Evolutionary conservation across 2,329 filamentous ascomycete species (phyloP).

Genomic region (Thielaviopsis ethacetica): DNA sequence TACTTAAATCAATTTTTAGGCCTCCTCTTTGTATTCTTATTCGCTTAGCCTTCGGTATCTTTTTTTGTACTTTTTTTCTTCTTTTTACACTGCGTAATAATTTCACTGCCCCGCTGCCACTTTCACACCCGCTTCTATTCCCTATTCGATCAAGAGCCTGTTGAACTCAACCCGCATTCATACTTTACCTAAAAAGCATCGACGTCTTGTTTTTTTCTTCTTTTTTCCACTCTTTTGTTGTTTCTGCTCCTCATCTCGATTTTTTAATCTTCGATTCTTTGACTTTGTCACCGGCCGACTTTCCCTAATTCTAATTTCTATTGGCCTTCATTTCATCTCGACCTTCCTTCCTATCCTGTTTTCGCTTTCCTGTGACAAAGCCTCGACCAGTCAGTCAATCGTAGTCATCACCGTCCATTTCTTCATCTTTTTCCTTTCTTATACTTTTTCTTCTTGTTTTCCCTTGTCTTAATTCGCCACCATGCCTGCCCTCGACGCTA

Average conservation of each 20-base stretch:
- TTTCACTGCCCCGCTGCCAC: neutral
- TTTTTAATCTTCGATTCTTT: neutral
- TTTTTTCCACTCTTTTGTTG: neutral
- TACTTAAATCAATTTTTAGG: neutral
- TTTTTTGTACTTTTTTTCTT: neutral
- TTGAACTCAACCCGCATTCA: neutral
- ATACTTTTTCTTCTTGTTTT: neutral
- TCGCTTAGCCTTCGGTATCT: neutral
- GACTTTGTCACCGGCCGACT: neutral
- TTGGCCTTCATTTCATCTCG: neutral
- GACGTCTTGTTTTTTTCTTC: neutral
- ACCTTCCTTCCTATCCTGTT: neutral
- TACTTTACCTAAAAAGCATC: neutral
- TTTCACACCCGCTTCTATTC: neutral
- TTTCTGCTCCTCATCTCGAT: neutral
- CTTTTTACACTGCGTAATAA: neutral
- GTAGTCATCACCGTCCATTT: neutral
- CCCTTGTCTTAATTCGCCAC: neutral
- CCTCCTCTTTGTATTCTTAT: neutral
- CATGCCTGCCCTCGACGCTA: slow-evolving; percentile 17
- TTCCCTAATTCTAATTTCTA: neutral
- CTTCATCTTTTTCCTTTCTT: neutral
- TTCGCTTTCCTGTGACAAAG: neutral
- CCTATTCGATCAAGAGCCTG: neutral
- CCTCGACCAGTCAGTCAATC: neutral